These are phyloP conservation scores for Tulasnella sp. DNA, from an alignment of 768 basidiomycete species.

Conservation along the genomic window DNA sequence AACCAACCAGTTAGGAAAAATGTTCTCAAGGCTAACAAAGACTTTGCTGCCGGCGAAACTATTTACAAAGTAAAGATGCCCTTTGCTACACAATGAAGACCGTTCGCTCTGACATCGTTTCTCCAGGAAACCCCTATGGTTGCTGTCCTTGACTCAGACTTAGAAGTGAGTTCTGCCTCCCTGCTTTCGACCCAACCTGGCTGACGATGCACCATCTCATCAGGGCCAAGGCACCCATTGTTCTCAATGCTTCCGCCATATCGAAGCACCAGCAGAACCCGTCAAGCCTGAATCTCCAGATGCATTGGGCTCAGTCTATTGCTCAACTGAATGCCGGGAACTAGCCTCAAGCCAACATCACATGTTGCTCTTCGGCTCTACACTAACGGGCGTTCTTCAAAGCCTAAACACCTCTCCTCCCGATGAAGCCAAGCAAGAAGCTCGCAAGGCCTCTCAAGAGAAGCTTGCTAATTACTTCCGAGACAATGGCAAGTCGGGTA, in stretches of 20 bases:
- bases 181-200: not conserved
- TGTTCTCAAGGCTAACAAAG: constrained; percentile 59
- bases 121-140: constrained; percentile 71
- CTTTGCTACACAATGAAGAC: not conserved
- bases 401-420: constrained; percentile 35
- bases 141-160: constrained; percentile 64
- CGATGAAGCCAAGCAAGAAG: constrained; percentile 38
- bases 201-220: not conserved
- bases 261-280: constrained; percentile 42
- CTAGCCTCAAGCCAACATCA: constrained; percentile 58
- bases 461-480: constrained; percentile 56
- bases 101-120: not conserved
- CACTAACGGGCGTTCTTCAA: constrained; percentile 50
- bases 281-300: constrained; percentile 47
- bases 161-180: constrained; percentile 34
- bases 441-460: constrained; percentile 55
- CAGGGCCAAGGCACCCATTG: constrained; percentile 65
- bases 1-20: constrained; percentile 37
- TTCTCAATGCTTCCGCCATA: constrained; percentile 62
- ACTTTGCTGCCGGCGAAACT: constrained; percentile 63
- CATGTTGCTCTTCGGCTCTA: constrained; percentile 67
- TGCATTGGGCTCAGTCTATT: constrained; percentile 59
- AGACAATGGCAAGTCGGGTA: constrained; percentile 43
- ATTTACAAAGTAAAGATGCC: constrained; percentile 61
- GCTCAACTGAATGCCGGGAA: constrained; percentile 63